Percentiles rank a stretch among this genome's conserved stretches.
Conservation (phyloP, 129 eudicot species). For the Helianthus tuberosus region DNA sequence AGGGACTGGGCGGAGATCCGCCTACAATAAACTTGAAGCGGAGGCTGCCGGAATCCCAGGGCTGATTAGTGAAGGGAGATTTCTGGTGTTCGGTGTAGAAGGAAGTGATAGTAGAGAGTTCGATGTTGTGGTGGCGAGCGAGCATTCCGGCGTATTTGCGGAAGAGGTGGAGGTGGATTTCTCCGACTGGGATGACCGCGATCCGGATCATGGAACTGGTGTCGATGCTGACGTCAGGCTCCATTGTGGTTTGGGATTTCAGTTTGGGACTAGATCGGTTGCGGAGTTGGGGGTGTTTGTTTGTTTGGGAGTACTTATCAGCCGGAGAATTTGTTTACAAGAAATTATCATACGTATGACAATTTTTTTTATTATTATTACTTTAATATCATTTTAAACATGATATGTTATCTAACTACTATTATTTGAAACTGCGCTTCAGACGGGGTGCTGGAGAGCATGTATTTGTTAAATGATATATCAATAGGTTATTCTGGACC, state of each 20-base stretch:
- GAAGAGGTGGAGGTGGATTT: constrained; percentile 59
- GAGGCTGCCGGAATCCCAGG: constrained; percentile 85
- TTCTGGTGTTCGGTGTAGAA: constrained; percentile 96
- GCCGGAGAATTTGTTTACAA: not conserved
- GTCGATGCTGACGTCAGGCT: constrained; percentile 96
- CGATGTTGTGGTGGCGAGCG: constrained; percentile 60
- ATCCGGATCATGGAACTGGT: constrained; percentile 81
- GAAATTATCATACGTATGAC: not conserved
- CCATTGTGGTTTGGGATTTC: constrained; percentile 54
- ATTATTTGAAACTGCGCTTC: too few species aligned
- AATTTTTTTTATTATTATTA: too few species aligned
- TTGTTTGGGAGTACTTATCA: not conserved
- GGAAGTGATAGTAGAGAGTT: constrained; percentile 74
- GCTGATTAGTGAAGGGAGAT: constrained; percentile 80
- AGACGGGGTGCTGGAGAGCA: too few species aligned
- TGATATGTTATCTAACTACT: too few species aligned
- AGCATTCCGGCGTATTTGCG: constrained; percentile 83
- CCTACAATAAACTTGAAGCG: constrained; percentile 81
- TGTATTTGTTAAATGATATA: too few species aligned
- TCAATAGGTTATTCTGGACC: too few species aligned
- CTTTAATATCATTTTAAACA: too few species aligned
- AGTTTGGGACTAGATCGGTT: constrained; percentile 1
- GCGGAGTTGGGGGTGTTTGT: too few species aligned
- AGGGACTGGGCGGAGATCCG: constrained; percentile 80
- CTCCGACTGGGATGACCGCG: constrained; percentile 83